Evolutionary conservation across 2,329 filamentous ascomycete species (phyloP).

Genomic region (Thielaviopsis euricoi): DNA sequence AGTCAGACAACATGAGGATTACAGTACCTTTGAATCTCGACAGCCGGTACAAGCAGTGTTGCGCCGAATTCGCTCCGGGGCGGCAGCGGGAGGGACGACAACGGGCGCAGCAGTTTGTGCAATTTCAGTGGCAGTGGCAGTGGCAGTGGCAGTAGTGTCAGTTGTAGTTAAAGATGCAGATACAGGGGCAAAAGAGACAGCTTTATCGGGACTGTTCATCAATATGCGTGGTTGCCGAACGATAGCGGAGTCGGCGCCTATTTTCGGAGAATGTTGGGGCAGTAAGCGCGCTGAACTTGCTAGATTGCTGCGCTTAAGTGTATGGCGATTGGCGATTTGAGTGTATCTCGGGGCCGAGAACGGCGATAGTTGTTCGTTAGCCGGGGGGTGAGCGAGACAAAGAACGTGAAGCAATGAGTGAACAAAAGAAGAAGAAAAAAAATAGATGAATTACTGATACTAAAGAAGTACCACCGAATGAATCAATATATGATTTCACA

Average conservation of each 20-base stretch:
- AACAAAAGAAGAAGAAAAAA: not conserved
- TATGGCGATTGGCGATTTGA: not conserved
- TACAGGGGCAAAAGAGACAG: not conserved
- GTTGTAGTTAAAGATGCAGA: not conserved
- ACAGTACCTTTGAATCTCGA: conserved; percentile 15
- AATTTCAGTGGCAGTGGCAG: not conserved
- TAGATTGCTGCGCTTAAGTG: not conserved
- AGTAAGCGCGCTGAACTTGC: not conserved
- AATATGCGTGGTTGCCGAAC: not conserved
- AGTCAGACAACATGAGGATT: too few species aligned
- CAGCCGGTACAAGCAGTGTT: conserved; percentile 20
- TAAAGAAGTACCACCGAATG: not conserved
- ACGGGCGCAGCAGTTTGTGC: not conserved
- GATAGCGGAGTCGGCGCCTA: not conserved
- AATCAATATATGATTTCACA: not conserved
- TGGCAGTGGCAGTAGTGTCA: not conserved
- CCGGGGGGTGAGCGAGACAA: not conserved
- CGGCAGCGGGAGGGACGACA: not conserved
- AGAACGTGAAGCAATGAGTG: not conserved
- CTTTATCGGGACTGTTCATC: not conserved
- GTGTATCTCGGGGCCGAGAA: conserved; percentile 1
- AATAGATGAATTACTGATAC: not conserved
- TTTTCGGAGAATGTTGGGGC: not conserved
- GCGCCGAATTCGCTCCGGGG: conserved; percentile 16
- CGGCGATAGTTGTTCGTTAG: not conserved